A percentile compares a stretch with the other conserved stretches of the same genome.
Evolutionary conservation across 2,329 filamentous ascomycete species (phyloP).

Genomic region (Magnaporthiopsis poae): DNA sequence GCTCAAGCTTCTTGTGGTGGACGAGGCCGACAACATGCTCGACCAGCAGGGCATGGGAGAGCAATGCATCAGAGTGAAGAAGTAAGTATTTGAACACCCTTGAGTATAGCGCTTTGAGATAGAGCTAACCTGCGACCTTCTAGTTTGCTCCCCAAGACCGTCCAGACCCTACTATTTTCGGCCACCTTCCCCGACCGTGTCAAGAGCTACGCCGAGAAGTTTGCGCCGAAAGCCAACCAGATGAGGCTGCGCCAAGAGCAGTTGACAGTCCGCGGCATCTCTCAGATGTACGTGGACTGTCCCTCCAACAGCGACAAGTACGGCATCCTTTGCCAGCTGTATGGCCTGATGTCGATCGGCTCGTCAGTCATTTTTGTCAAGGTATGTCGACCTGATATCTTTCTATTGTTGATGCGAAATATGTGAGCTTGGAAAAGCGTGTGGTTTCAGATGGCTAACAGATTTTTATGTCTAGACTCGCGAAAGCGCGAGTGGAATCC

Average conservation of each 20-base stretch:
- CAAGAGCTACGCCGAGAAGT: conserved; percentile 69
- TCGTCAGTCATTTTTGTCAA: conserved; percentile 97
- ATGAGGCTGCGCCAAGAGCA: conserved; percentile 84
- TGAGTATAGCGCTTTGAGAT: neutral
- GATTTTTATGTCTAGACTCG: conserved; percentile 51
- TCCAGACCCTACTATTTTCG: conserved; percentile 92
- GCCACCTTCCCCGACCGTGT: conserved; percentile 86
- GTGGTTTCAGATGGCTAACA: neutral
- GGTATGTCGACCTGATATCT: conserved; percentile 34
- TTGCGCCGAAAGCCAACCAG: conserved; percentile 76
- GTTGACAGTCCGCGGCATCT: conserved; percentile 91
- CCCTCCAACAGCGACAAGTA: conserved; percentile 75
- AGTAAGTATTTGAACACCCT: conserved; percentile 38
- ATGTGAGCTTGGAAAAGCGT: neutral
- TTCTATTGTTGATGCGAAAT: neutral
- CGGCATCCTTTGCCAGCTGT: conserved; percentile 78
- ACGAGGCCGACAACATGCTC: conserved; percentile 98
- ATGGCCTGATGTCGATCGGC: conserved; percentile 89
- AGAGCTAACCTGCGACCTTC: conserved; percentile 8
- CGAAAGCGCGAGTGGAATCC: conserved; percentile 74
- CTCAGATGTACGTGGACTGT: conserved; percentile 95
- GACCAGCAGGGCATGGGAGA: conserved; percentile 92
- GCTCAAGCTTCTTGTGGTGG: conserved; percentile 77
- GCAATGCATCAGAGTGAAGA: conserved; percentile 83
- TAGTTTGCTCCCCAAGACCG: conserved; percentile 60